Conservation (phyloP, 371 early-diverging fungal genomes). For the Mucor irregularis region DNA sequence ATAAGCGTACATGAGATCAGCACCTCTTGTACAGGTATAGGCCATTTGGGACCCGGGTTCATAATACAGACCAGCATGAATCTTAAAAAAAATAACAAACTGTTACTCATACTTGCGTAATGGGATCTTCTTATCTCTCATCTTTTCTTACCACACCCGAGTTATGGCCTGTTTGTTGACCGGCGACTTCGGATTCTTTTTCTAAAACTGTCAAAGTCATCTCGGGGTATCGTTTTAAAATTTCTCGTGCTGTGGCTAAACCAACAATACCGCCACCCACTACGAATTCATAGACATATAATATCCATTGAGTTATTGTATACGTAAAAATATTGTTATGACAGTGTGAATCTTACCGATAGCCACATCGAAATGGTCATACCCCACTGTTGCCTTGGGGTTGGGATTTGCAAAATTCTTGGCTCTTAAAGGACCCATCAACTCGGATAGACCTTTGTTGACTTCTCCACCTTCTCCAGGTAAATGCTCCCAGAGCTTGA, state of each 20-base stretch:
- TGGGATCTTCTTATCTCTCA: too few species aligned
- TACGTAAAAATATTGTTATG: neutral
- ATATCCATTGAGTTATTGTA: neutral
- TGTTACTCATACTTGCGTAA: neutral
- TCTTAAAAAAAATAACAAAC: constrained; percentile 17
- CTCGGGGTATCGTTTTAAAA: constrained; percentile 38
- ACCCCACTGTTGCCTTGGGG: constrained; percentile 12
- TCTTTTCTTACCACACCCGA: constrained; percentile 28
- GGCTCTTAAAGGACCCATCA: constrained; percentile 33
- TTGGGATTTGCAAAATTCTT: constrained; percentile 19
- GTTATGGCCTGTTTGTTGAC: constrained; percentile 49
- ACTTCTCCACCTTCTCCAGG: constrained; percentile 35
- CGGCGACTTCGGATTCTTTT: constrained; percentile 47
- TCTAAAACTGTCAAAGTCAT: constrained; percentile 42
- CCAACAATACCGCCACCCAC: constrained; percentile 50
- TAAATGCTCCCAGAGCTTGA: constrained; percentile 27
- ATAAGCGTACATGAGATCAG: constrained; percentile 44
- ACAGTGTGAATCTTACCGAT: neutral
- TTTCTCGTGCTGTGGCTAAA: constrained; percentile 46
- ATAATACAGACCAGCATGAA: constrained; percentile 45
- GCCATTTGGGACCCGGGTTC: constrained; percentile 49
- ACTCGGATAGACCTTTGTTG: constrained; percentile 26
- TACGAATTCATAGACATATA: too few species aligned
- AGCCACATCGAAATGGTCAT: constrained; percentile 38
- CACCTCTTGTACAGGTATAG: constrained; percentile 39